Base-by-base conservation (phyloP, 768 basidiomycete species). In the Lactifluus echinatus region DNA sequence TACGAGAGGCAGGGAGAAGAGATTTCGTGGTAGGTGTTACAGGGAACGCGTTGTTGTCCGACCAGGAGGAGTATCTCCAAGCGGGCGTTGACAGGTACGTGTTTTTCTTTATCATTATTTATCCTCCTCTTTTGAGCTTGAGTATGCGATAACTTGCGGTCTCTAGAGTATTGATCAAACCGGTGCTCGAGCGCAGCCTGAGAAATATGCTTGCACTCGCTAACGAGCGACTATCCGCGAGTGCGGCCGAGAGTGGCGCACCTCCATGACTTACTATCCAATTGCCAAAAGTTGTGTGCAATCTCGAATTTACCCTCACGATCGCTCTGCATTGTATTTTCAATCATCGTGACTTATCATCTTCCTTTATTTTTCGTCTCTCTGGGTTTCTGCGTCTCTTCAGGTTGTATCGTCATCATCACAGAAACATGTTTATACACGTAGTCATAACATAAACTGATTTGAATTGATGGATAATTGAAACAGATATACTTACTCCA, bases 21-120 rank as follows among this genome's bases (percentile, higher is more conserved):
- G 89, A 92, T 64, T 87, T 92, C 65, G 80, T 93, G n/a, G 85
- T 91, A 17, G 87, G 87, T 33, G 84, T 89, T 40, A 89, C 87
- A 51, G 69, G 75, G 1, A 79, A 79, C 62, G 79, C 78, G 40
- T 70, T 70, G 48, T 48, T 66, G 40, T 48, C 57, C 12, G 65
- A 66, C 67, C 88, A 91, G 70, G 75, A 81, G 46, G 85, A 87
- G 67, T 91, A 88, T 67, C 71, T 84, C 10, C 79, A 79, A 11
- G 87, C 89, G 4, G 88, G 88, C 28, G 87, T 80, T 44, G 83
- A 89, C 71, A 76, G 80, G 87, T 87, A 70, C 58, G 82, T 73
- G 21, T 3, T 49, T 21, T 12, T 21, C 5, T n/a, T n/a, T 26
- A 17, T 14, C 8, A 17, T 19, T 73, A 21, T 7, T n/a, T 52